These are phyloP conservation scores for Nemania abortiva DNA, from an alignment of 2,329 filamentous ascomycete genomes.

Conservation along the genomic window DNA sequence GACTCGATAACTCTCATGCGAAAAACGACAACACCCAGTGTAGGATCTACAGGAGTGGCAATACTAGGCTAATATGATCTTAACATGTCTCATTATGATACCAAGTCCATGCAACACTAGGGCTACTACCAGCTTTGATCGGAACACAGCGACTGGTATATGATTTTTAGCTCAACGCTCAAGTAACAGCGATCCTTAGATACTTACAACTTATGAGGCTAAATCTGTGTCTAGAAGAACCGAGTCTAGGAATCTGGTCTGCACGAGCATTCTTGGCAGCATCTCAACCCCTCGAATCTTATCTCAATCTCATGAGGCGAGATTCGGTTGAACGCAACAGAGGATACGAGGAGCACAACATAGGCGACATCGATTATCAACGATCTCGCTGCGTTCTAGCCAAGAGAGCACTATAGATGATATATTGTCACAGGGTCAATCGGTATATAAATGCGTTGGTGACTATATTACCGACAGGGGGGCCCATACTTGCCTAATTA, in stretches of 20 bases:
- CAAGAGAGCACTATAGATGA: constrained; percentile 26
- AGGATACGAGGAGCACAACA: constrained; percentile 31
- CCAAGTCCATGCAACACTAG: neutral
- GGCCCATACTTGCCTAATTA: constrained; percentile 16
- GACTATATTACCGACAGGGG: constrained; percentile 12
- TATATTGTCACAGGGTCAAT: constrained; percentile 25
- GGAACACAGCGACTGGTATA: too few species aligned
- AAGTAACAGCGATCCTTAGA: neutral
- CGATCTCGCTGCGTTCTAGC: constrained; percentile 17
- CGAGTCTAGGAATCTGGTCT: neutral
- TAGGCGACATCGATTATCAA: constrained; percentile 2
- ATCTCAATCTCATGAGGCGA: constrained; percentile 9
- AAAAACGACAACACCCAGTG: constrained; percentile 1
- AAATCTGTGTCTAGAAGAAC: constrained; percentile 2
- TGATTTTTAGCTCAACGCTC: neutral
- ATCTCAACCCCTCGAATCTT: neutral
- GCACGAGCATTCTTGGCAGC: neutral
- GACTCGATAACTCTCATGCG: constrained; percentile 1
- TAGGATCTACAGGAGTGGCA: neutral
- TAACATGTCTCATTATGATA: constrained; percentile 7
- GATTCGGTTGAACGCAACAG: constrained; percentile 27
- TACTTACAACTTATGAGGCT: neutral
- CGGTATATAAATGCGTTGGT: constrained; percentile 9
- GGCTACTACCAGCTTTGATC: neutral
- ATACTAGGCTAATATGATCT: constrained; percentile 20